phyloP scores from a whole-genome alignment of 1,139 yeast species.

The Spathaspora sp. region DNA sequence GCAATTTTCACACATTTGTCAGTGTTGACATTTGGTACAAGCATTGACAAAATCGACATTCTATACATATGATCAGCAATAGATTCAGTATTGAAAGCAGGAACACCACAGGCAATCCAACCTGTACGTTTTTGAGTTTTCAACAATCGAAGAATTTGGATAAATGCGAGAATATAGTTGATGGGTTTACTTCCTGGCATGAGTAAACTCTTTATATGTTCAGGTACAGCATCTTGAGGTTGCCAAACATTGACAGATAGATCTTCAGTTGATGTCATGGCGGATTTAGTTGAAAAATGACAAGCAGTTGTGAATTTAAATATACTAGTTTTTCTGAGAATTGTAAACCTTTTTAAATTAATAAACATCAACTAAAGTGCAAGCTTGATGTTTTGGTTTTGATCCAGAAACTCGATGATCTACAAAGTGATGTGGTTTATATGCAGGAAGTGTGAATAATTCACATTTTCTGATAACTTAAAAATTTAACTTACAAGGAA shows the following conservation, averaged over 20 bases:
- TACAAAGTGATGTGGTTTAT: not conserved
- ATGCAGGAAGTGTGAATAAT: not conserved
- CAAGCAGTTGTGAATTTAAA: not conserved
- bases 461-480: too few species aligned
- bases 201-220: conserved; percentile 44
- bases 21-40: conserved; percentile 50
- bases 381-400: too few species aligned
- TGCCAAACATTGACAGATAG: conserved; percentile 44
- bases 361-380: not conserved
- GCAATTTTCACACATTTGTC: conserved; percentile 82
- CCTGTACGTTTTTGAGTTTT: conserved; percentile 90
- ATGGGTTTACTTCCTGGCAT: conserved; percentile 24
- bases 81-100: conserved; percentile 55
- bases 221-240: conserved; percentile 61
- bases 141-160: conserved; percentile 71
- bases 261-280: conserved; percentile 13
- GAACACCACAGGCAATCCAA: conserved; percentile 79
- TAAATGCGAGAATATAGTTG: conserved; percentile 65
- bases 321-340: not conserved
- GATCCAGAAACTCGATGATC: too few species aligned
- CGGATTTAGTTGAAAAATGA: not conserved
- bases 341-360: not conserved
- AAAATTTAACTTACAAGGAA: too few species aligned
- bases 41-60: conserved; percentile 83
- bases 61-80: conserved; percentile 97